Evolutionary conservation across 345 rosid species (phyloP), one percentile per base, ranked within the genome.

Genomic region (Noccaea caerulescens): DNA sequence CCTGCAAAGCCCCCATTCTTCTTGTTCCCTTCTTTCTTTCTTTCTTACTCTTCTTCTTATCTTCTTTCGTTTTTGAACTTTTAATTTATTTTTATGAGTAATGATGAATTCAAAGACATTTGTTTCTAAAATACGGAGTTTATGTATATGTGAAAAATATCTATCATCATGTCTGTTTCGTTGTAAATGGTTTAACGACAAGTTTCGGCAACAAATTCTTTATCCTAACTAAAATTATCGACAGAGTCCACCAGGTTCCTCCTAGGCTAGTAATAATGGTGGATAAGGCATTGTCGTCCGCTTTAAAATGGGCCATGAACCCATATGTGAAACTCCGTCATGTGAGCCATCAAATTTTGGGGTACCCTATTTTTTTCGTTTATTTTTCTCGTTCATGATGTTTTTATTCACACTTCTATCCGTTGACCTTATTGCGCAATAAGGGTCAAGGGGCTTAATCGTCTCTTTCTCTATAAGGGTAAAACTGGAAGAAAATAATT

Each of bases 271-370:
- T 66, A 51, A 58, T 74, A 49, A 74, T 58, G 52, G 47, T 50
- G 53, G 72, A 66, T 50, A 58, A 51, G 62, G 42, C 61, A 66
- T 59, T 59, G 60, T 66, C 77, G 39, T 73, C 72, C 18, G 55
- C 77, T 74, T 73, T 66, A 66, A 58, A 16, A 58, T 74, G 72
- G 72, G 55, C 67, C 77, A 74, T 51, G 55, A 66, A 59, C 67
- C 68, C 72, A 66, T 58, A 58, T 37, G 42, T 25, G 61, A 58
- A 67, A 41, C 41, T 70, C 43, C 13, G 58, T 49, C 68, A 66
- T 66, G 77, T 73, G 68, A 58, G 72, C 77, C 62, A 66, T 66
- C 77, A 56, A 58, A 66, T 32, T 38, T 66, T 16, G 61, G 77
- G 72, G 36, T 39, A 74, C 55, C 45, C 61, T 50, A 50, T 74